Evolutionary conservation across 352 stramenopile genomes (phyloP).

Genomic region (Phytopythium ostracodes): DNA sequence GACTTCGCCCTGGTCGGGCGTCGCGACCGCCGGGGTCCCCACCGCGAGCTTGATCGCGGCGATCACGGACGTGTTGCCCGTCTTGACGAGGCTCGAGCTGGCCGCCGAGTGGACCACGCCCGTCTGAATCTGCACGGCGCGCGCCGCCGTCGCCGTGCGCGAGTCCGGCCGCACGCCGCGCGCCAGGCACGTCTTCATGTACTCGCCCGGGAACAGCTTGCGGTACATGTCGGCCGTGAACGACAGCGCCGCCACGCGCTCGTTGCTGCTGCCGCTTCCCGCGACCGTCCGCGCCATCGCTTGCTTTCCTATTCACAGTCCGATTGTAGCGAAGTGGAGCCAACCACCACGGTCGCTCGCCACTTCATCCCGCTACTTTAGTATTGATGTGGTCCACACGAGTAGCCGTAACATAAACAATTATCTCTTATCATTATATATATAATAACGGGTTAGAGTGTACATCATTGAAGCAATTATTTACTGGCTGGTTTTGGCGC

Average conservation of each 20-base stretch:
- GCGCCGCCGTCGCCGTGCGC: slow-evolving; percentile 38
- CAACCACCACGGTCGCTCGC: background rate
- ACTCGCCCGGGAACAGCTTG: slow-evolving; percentile 74
- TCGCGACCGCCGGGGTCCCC: slow-evolving; percentile 57
- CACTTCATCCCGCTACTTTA: background rate
- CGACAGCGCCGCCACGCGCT: slow-evolving; percentile 31
- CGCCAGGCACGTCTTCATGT: slow-evolving; percentile 55
- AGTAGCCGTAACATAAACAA: too few species aligned
- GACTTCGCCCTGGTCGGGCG: slow-evolving; percentile 74
- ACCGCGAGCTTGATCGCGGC: slow-evolving; percentile 72
- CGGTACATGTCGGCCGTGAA: slow-evolving; percentile 69
- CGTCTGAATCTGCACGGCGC: slow-evolving; percentile 60
- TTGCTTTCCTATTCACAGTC: too few species aligned
- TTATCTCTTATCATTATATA: background rate
- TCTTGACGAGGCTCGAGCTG: slow-evolving; percentile 71
- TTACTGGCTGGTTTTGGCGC: background rate
- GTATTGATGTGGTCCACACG: background rate
- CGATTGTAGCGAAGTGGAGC: background rate
- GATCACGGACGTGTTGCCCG: slow-evolving; percentile 70
- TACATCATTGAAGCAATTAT: too few species aligned
- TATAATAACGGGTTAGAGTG: background rate
- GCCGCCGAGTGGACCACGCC: slow-evolving; percentile 57
- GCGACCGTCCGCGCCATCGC: background rate
- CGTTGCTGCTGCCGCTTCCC: background rate
- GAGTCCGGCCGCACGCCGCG: slow-evolving; percentile 59